Base-by-base conservation (phyloP, 495 filamentous ascomycete genomes). In the Aspergillus ellipticus region DNA sequence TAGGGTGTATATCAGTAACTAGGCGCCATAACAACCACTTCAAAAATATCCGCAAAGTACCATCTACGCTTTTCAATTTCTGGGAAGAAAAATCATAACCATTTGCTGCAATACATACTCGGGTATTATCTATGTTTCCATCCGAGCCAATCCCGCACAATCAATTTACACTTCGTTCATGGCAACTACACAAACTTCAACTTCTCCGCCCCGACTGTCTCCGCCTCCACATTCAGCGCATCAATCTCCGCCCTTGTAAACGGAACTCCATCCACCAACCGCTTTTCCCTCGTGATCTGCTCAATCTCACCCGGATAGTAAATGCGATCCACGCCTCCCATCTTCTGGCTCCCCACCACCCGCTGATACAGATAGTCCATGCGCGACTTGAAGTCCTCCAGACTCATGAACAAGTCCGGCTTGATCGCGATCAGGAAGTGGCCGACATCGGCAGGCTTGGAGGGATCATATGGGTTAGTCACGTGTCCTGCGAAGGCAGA, bases 301-400 rank as follows among this genome's bases (percentile, higher is more conserved):
- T 92, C 88, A 55, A 90, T 83, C 70, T 92, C 88, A 1, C 88
- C 88, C 0, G 88, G 88, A 63, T 89, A 92, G 61, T 88, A 92
- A 7, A 92, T 88, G 45, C 82, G 73, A 4, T 89, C 85, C n/a
- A 90, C 85, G 0, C 85, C 87, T 2, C 73, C 78, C 75, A 84
- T 84, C 71, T 78, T 88, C 20, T 89, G 82, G 0, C 77, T 79
- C 6, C 77, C 81, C 0, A 85, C 79, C 6, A 89, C 87, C 20
- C 79, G 67, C 65, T 80, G 70, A 64, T 90, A 87, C 1, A 90
- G 69, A 59, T 85, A 79, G 49, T 85, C 83, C 88, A 92, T 90
- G 5, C 88, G 68, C 48, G 72, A 70, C 59, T 79, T 81, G 62
- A 90, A 90, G 35, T 89, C 86, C 4, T 85, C 83, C 49, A 85